Evolutionary conservation across 116 monocot genomes (phyloP).

Genomic region (Phalaenopsis hybrid): DNA sequence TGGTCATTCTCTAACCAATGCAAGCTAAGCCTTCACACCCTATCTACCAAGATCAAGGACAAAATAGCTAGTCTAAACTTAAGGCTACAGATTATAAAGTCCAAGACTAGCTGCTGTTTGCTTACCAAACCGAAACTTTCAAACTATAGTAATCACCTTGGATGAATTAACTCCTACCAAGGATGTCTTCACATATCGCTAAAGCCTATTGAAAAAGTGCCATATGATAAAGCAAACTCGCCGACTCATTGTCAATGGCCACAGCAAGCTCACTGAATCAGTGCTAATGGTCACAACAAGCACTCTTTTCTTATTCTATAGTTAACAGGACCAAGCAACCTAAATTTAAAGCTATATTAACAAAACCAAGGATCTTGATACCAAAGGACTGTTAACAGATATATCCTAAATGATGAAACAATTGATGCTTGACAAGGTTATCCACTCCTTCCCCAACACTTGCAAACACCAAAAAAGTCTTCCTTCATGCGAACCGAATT

Average conservation of each 20-base stretch:
- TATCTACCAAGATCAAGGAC: neutral
- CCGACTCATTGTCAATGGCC: neutral
- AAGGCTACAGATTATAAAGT: neutral
- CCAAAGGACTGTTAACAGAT: neutral
- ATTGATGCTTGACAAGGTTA: neutral
- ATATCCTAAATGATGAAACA: neutral
- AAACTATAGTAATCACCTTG: neutral
- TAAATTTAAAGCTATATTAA: neutral
- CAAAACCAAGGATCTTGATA: neutral
- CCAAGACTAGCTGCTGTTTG: neutral
- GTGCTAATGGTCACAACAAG: neutral
- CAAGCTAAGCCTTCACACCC: no score
- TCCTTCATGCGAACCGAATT: neutral
- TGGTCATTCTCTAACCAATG: no score
- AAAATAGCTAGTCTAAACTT: neutral
- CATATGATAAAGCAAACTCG: neutral
- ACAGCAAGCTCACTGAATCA: neutral
- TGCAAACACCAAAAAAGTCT: neutral
- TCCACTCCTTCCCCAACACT: no score
- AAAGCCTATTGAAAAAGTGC: neutral
- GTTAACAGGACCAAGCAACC: neutral
- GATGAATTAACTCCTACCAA: neutral
- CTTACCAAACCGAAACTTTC: neutral
- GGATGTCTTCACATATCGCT: neutral
- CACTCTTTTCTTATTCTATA: neutral